Percentiles rank a stretch among this genome's conserved stretches.
These are phyloP conservation scores for Sporothrix pseudoabietina DNA, from an alignment of 2,329 filamentous ascomycete species.

Conservation along the genomic window DNA sequence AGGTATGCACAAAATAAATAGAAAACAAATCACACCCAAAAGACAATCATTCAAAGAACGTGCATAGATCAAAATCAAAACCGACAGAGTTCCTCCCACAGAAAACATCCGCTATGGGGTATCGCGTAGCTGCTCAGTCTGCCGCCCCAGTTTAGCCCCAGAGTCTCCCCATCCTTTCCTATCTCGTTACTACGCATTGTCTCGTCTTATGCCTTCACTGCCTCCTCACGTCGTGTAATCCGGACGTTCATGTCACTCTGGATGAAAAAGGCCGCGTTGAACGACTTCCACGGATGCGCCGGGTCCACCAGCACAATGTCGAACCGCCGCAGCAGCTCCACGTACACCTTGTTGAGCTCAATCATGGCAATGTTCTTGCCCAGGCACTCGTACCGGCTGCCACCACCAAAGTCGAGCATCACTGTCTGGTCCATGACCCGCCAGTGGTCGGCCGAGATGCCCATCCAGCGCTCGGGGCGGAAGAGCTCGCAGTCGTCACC, in stretches of 20 bases:
- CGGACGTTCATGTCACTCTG: conserved; percentile 33
- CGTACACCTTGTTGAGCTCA: conserved; percentile 45
- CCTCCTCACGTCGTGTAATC: conserved; percentile 27
- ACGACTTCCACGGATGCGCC: conserved; percentile 40
- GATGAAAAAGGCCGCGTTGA: conserved; percentile 36
- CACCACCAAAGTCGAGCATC: conserved; percentile 47
- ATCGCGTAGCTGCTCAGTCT: conserved; percentile 18
- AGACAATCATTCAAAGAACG: background rate
- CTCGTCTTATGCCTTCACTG: background rate
- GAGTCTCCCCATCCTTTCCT: background rate
- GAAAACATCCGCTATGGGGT: conserved; percentile 19
- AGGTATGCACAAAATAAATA: background rate
- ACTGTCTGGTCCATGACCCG: conserved; percentile 38
- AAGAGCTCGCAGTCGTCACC: conserved; percentile 48
- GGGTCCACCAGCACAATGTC: conserved; percentile 39
- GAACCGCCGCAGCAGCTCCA: conserved; percentile 39
- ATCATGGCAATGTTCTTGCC: conserved; percentile 49
- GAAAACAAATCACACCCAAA: background rate
- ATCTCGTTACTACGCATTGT: background rate
- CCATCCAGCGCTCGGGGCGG: conserved; percentile 51
- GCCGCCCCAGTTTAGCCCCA: background rate
- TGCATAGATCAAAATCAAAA: background rate
- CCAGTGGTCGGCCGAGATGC: conserved; percentile 37
- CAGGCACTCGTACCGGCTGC: conserved; percentile 44
- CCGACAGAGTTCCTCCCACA: background rate